These are phyloP conservation scores for Aspergillus tanneri DNA, from an alignment of 2,329 filamentous ascomycete species.

Conservation along the genomic window DNA sequence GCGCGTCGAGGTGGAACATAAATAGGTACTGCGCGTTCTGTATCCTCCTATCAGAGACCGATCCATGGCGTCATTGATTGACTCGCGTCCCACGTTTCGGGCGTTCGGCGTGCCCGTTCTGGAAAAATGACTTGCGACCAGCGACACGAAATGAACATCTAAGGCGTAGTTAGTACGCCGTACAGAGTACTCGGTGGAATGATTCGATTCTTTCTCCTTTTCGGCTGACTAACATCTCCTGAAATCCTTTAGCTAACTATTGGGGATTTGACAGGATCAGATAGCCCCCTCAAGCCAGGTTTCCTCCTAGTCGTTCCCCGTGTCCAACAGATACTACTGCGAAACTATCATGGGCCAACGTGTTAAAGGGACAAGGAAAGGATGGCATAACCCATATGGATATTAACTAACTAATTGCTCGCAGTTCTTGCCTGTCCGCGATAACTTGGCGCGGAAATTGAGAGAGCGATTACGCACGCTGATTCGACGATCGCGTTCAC, in stretches of 20 bases:
- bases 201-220: conserved; percentile 2
- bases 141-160: conserved; percentile 12
- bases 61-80: conserved; percentile 31
- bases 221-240: neutral
- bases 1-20: too few relatives aligned
- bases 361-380: conserved; percentile 4
- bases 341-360: conserved; percentile 13
- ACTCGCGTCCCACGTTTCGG: conserved; percentile 35
- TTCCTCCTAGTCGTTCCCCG: conserved; percentile 2
- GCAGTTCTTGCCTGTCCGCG: conserved; percentile 15
- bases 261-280: neutral
- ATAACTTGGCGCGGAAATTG: conserved; percentile 26
- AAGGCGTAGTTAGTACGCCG: neutral
- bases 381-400: conserved; percentile 19
- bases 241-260: neutral
- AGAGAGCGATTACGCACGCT: conserved; percentile 25
- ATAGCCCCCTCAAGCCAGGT: conserved; percentile 10
- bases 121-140: conserved; percentile 18
- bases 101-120: conserved; percentile 22
- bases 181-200: neutral
- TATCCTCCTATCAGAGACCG: conserved; percentile 9
- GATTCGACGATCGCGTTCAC: conserved; percentile 29
- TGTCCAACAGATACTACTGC: conserved; percentile 21
- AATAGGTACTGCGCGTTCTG: neutral
- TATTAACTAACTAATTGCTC: neutral